phyloP scores from a whole-genome alignment of 441 rosid genomes.

The Breynia disticha region DNA sequence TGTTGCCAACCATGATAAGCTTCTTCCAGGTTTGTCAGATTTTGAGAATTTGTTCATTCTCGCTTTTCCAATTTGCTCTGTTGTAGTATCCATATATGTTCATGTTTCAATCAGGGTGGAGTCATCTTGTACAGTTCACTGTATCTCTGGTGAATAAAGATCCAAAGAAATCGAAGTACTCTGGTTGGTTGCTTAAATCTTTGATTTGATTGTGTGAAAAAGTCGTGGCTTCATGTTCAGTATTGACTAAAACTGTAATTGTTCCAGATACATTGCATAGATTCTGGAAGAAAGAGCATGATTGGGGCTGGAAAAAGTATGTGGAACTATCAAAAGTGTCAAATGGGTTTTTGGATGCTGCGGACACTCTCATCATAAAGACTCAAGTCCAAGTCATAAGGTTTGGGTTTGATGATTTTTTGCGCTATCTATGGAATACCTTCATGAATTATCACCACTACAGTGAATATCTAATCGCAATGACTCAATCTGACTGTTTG shows the following conservation, averaged over 20 bases:
- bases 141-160: slow-evolving; percentile 91
- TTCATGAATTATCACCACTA: no score
- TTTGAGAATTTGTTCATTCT: slow-evolving; percentile 3
- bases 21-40: slow-evolving; percentile 73
- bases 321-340: slow-evolving; percentile 74
- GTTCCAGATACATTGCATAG: slow-evolving; percentile 83
- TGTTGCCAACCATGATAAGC: slow-evolving; percentile 92
- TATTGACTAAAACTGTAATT: slow-evolving; percentile 18
- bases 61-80: slow-evolving; percentile 6
- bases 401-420: slow-evolving; percentile 19
- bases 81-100: slow-evolving; percentile 5
- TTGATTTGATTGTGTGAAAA: slow-evolving; percentile 3
- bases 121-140: slow-evolving; percentile 98
- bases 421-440: no score
- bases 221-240: slow-evolving; percentile 15
- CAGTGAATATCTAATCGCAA: no score
- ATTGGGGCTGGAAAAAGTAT: slow-evolving; percentile 98
- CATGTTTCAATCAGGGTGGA: slow-evolving; percentile 66
- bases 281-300: slow-evolving; percentile 97
- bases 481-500: no score
- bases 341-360: slow-evolving; percentile 77
- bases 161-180: slow-evolving; percentile 72
- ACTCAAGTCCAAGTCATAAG: slow-evolving; percentile 98
- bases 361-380: slow-evolving; percentile 66
- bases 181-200: slow-evolving; percentile 49